Percentiles rank a stretch among this genome's conserved stretches.
phyloP scores from a whole-genome alignment of 2,329 filamentous ascomycete genomes.

The Hypocreales sp. region DNA sequence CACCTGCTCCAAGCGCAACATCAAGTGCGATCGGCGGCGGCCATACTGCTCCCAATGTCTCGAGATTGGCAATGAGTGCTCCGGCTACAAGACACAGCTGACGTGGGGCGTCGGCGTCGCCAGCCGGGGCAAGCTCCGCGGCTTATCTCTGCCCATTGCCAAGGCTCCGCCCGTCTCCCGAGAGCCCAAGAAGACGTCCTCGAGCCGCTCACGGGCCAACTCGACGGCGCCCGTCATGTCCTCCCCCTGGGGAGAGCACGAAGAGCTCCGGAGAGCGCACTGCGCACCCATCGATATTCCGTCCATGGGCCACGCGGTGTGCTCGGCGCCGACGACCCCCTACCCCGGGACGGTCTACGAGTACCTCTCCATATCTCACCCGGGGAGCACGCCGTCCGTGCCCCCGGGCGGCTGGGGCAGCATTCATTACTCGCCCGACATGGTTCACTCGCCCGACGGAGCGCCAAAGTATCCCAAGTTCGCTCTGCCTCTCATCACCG shows the following conservation, averaged over 20 bases:
- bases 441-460: conserved; percentile 16
- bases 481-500: conserved; percentile 28
- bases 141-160: conserved; percentile 60
- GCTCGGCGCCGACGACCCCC: conserved; percentile 29
- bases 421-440: conserved; percentile 28
- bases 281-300: conserved; percentile 21
- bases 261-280: conserved; percentile 14
- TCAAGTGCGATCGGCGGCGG: conserved; percentile 78
- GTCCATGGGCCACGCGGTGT: conserved; percentile 11
- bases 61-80: conserved; percentile 81
- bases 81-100: conserved; percentile 89
- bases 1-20: conserved; percentile 68
- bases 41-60: conserved; percentile 94
- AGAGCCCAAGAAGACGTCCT: conserved; percentile 30
- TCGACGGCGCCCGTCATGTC: conserved; percentile 21
- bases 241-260: conserved; percentile 14
- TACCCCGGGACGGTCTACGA: conserved; percentile 24
- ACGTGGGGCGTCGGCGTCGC: conserved; percentile 96
- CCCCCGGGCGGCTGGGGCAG: conserved; percentile 28
- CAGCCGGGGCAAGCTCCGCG: conserved; percentile 85
- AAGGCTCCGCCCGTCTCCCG: conserved; percentile 40
- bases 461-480: conserved; percentile 28
- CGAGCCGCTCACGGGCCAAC: conserved; percentile 27
- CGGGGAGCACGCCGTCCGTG: conserved; percentile 23
- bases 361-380: conserved; percentile 34